phyloP scores from a whole-genome alignment of 164 flowering plant species.

The Tetracentron sinense region DNA sequence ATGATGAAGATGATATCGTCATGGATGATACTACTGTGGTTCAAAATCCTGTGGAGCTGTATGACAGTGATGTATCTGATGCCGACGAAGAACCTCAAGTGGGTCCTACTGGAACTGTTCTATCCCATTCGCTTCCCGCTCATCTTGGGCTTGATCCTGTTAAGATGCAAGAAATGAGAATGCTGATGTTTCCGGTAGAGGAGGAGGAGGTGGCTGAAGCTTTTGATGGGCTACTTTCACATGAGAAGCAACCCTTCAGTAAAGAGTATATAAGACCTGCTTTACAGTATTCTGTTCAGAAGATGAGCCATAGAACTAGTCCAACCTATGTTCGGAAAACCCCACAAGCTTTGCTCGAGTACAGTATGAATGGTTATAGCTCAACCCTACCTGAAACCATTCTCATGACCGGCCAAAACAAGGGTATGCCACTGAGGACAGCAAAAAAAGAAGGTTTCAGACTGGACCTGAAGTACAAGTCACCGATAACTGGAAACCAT shows the following conservation, averaged over 20 bases:
- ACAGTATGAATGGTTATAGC: constrained; percentile 43
- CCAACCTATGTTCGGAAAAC: constrained; percentile 54
- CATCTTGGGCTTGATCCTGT: constrained; percentile 94
- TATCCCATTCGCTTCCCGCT: constrained; percentile 91
- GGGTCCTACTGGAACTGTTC: constrained; percentile 31
- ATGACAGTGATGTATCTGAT: constrained; percentile 39
- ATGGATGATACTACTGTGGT: constrained; percentile 54
- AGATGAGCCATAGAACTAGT: constrained; percentile 35
- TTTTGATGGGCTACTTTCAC: constrained; percentile 25
- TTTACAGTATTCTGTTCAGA: constrained; percentile 34
- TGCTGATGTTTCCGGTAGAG: constrained; percentile 73
- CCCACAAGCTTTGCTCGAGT: constrained; percentile 75
- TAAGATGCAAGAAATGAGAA: constrained; percentile 84
- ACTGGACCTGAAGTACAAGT: constrained; percentile 58
- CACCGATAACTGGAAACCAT: constrained; percentile 57
- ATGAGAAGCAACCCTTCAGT: constrained; percentile 28
- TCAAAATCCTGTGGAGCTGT: constrained; percentile 34
- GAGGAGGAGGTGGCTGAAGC: constrained; percentile 66
- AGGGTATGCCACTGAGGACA: constrained; percentile 42
- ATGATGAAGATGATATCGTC: constrained; percentile 76
- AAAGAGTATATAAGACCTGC: constrained; percentile 43
- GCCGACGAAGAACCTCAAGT: constrained; percentile 39
- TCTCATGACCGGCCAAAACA: constrained; percentile 68
- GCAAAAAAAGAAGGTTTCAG: constrained; percentile 63
- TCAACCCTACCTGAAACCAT: constrained; percentile 50